Base-by-base conservation (phyloP, 192 early-diverging fungal genomes). In the Gigaspora rosea region DNA sequence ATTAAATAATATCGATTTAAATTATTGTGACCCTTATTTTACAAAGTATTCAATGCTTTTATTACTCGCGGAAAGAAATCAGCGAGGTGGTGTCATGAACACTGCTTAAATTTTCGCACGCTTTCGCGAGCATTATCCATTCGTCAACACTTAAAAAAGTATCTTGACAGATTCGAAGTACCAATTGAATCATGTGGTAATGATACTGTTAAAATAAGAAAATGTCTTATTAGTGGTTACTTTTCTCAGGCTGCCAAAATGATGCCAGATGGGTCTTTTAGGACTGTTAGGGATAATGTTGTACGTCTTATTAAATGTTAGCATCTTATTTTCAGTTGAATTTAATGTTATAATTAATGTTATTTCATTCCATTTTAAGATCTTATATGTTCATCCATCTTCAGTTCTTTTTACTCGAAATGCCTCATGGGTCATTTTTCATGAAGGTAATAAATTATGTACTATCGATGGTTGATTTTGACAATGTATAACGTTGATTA, bases 351-450 rank as follows among this genome's bases (percentile, higher is more conserved):
- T 48, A 1, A 62, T 73, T 20, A 22, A n/a, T 22, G 13, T 41
- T 22, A 32, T 49, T 33, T 50, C n/a, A n/a, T n/a, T n/a, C n/a
- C n/a, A n/a, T 51, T 27, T 6, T 11, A 27, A 83, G 75, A 51
- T 65, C 73, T 36, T 85, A 80, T 81, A 94, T 81, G 93, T 96
- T 68, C 96, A 99, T 80, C 98, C 97, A 20, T 91, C 91, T 0
- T 97, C 95, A 33, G 93, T 97, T 35, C 81, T 99, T 64, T 99
- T 98, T 82, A 94, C 92, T 79, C 84, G 91, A 71, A 84, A 91
- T 52, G 94, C 96, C 9, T 91, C 96, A 68, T 99, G 95, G 84
- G 94, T 99, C 52, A 91, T 99, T 18, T 99, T 97, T 80, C 93
- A 97, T 79, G 94, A 97, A 81, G 85, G 86, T 88, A 49, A 10